These are phyloP conservation scores for Aspergillus thermomutatus DNA, from an alignment of 2,329 filamentous ascomycete species.

Conservation along the genomic window DNA sequence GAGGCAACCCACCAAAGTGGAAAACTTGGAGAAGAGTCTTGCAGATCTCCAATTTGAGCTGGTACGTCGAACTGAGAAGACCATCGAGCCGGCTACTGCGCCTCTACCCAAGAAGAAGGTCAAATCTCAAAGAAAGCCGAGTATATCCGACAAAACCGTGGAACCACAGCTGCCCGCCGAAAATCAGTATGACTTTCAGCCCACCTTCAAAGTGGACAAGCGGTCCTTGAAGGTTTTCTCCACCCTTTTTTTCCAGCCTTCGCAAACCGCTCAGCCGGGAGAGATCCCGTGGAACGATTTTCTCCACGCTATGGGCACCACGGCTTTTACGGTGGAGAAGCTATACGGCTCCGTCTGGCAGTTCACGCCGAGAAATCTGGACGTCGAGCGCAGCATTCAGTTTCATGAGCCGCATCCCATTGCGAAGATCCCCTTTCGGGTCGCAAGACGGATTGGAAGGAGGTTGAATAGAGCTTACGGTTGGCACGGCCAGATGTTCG, in stretches of 20 bases:
- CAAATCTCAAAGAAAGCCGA: slow-evolving; percentile 12
- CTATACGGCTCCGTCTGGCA: slow-evolving; percentile 62
- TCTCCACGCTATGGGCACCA: slow-evolving; percentile 48
- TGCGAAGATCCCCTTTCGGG: slow-evolving; percentile 49
- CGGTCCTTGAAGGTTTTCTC: slow-evolving; percentile 43
- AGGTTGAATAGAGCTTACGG: slow-evolving; percentile 51
- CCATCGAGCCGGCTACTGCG: not conserved
- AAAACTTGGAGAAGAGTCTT: not conserved
- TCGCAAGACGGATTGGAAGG: slow-evolving; percentile 48
- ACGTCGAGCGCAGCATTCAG: slow-evolving; percentile 51
- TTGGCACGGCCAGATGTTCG: slow-evolving; percentile 49
- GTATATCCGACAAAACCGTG: not conserved
- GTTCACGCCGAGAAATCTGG: slow-evolving; percentile 46
- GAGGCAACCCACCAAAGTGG: not conserved
- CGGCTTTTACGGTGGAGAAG: slow-evolving; percentile 54
- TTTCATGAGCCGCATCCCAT: slow-evolving; percentile 60
- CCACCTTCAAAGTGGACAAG: slow-evolving; percentile 32
- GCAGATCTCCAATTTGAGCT: not conserved
- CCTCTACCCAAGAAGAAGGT: slow-evolving; percentile 5
- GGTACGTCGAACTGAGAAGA: slow-evolving; percentile 1
- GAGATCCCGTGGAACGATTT: slow-evolving; percentile 55
- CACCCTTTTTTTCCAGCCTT: slow-evolving; percentile 40
- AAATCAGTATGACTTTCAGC: slow-evolving; percentile 13
- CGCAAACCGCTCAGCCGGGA: slow-evolving; percentile 37
- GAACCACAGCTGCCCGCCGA: not conserved